These are phyloP conservation scores for Cryptomeria japonica DNA, from an alignment of 75 land plant species.

Conservation along the genomic window DNA sequence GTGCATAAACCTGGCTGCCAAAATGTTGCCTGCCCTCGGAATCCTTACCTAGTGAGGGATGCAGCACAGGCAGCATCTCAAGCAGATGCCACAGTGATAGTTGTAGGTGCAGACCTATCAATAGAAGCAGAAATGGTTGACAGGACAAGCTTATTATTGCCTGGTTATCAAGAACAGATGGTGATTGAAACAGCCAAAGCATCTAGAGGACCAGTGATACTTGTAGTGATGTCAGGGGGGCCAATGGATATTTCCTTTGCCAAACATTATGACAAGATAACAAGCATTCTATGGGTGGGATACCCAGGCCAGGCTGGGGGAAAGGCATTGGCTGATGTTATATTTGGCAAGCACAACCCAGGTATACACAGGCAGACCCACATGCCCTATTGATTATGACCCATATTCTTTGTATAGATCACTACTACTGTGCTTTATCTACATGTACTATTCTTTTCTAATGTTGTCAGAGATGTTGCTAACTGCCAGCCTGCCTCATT, in stretches of 20 bases:
- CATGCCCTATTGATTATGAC: neutral
- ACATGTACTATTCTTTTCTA: neutral
- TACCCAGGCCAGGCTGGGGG: slow-evolving; percentile 58
- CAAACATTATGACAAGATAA: slow-evolving; percentile 20
- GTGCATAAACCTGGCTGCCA: slow-evolving; percentile 30
- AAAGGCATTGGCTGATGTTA: slow-evolving; percentile 34
- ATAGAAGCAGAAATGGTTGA: slow-evolving; percentile 38
- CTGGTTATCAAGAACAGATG: slow-evolving; percentile 34
- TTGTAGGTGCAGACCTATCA: slow-evolving; percentile 34
- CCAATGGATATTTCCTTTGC: slow-evolving; percentile 48
- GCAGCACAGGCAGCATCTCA: slow-evolving; percentile 31
- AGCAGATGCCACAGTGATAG: slow-evolving; percentile 46
- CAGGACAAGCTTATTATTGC: slow-evolving; percentile 27
- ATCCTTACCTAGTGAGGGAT: slow-evolving; percentile 12
- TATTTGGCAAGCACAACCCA: slow-evolving; percentile 45
- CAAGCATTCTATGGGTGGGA: slow-evolving; percentile 46
- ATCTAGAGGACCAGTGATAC: slow-evolving; percentile 32
- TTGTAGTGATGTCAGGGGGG: slow-evolving; percentile 55
- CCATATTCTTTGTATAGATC: neutral
- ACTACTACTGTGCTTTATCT: neutral
- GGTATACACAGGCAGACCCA: slow-evolving; percentile 19
- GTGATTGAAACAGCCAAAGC: slow-evolving; percentile 23
- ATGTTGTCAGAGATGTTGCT: neutral
- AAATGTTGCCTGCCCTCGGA: slow-evolving; percentile 23
- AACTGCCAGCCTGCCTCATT: neutral